Base-by-base conservation (phyloP, 2,329 filamentous ascomycete species). In the Fusarium caatingaense region DNA sequence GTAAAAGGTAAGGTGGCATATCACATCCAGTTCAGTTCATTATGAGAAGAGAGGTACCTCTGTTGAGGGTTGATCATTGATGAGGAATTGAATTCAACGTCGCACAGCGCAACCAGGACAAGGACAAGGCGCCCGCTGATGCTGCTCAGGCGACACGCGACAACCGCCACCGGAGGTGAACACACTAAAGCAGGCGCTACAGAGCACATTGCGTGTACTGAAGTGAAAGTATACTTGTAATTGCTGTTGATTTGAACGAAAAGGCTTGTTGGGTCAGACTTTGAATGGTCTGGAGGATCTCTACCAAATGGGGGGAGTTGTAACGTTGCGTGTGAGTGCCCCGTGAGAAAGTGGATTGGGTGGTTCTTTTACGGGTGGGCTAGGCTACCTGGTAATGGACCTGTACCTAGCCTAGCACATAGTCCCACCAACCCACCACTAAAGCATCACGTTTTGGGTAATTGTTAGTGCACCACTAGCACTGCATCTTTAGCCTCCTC, bases 281-380 rank as follows among this genome's bases (percentile, higher is more conserved):
- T 34, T 59, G 58, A 68, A 59, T 48, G 47, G 65, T 55, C 49
- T 58, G 54, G 64, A 69, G 60, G 66, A 68, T 68, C 60, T 50
- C 42, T 64, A 48, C 64, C 53, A 68, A 60, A 68, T 68, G 66
- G 64, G 64, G 64, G 61, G 55, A 55, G 57, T 63, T 68, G 60
- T 64, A 64, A 72, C 69, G 69, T 72, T 72, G 69, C 68, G 68
- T 71, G 68, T 57, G 59, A 65, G 64, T 49, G 55, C 58, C 49
- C 67, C 55, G 63, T 68, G 64, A 70, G 68, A 68, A 68, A 64
- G 50, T 64, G 60, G 60, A 56, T 64, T 68, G 63, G 44, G 53
- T 25, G 32, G 41, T 45, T 51, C 44, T 48, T 45, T 51, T 59
- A 40, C 50, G 34, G 34, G 34, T 11, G 6, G 34, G 16, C 34